These are phyloP conservation scores for Elsinoe necatrix DNA, from an alignment of 2,329 filamentous ascomycete species.

Conservation along the genomic window DNA sequence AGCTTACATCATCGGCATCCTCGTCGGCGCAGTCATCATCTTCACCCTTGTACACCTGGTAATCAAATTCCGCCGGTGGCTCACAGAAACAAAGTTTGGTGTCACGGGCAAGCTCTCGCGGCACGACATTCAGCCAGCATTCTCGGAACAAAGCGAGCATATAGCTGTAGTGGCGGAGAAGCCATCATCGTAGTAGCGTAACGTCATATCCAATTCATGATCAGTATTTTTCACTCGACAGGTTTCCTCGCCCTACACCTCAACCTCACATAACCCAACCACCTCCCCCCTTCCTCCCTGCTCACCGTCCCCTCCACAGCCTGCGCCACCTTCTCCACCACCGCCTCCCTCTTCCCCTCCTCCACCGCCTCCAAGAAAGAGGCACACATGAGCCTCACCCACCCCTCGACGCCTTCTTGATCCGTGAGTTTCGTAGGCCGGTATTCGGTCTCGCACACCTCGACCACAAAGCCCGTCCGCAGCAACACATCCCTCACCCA, in stretches of 20 bases:
- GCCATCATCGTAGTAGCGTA: neutral
- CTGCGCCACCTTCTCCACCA: constrained; percentile 47
- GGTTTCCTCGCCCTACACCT: constrained; percentile 34
- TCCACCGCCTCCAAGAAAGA: constrained; percentile 49
- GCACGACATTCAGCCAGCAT: constrained; percentile 17
- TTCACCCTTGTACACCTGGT: constrained; percentile 36
- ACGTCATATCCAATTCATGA: neutral
- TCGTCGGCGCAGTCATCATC: constrained; percentile 32
- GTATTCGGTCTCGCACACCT: constrained; percentile 53
- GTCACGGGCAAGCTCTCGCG: constrained; percentile 32
- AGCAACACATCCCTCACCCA: constrained; percentile 43
- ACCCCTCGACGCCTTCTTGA: constrained; percentile 50
- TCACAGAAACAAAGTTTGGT: constrained; percentile 39
- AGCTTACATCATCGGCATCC: constrained; percentile 51
- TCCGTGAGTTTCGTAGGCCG: constrained; percentile 49
- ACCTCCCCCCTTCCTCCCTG: constrained; percentile 47
- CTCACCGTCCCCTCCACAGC: constrained; percentile 48
- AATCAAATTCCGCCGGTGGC: constrained; percentile 32
- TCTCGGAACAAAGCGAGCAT: constrained; percentile 1
- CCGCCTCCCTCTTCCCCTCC: constrained; percentile 43
- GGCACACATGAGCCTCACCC: constrained; percentile 57
- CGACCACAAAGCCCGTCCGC: constrained; percentile 36
- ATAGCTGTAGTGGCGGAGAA: constrained; percentile 3
- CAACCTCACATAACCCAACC: constrained; percentile 41
- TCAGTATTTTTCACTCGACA: too few relatives aligned